phyloP scores from a whole-genome alignment of 805 yeast species.

The Candida coquimbonensis region DNA sequence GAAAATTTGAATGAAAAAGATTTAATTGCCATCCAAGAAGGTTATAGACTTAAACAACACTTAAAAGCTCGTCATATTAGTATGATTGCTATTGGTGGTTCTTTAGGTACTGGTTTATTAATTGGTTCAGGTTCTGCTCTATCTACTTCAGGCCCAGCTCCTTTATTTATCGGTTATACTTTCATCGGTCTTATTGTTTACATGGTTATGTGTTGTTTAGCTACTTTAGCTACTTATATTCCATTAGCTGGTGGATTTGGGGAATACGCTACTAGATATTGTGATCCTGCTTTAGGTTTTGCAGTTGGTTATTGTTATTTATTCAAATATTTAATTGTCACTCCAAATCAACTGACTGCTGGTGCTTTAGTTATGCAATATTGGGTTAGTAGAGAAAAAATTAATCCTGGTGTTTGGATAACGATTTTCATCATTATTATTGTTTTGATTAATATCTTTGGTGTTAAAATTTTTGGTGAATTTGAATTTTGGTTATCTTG shows the following conservation, averaged over 20 bases:
- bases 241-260: conserved; percentile 61
- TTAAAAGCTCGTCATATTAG: conserved; percentile 48
- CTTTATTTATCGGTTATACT: conserved; percentile 42
- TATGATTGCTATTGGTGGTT: conserved; percentile 80
- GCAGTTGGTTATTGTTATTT: conserved; percentile 20
- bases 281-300: conserved; percentile 15
- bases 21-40: conserved; percentile 7
- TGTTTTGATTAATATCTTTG: conserved; percentile 39
- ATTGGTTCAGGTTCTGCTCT: conserved; percentile 73
- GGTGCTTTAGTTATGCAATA: conserved; percentile 40
- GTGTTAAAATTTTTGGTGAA: conserved; percentile 48
- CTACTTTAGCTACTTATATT: conserved; percentile 59
- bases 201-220: conserved; percentile 57
- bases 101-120: conserved; percentile 73
- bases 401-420: conserved; percentile 57
- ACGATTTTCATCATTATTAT: conserved; percentile 34
- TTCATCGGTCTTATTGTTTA: conserved; percentile 62
- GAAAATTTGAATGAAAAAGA: conserved; percentile 1
- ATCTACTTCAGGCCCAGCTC: conserved; percentile 63
- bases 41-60: conserved; percentile 2
- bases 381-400: conserved; percentile 36
- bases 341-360: conserved; percentile 41
- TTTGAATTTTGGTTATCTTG: conserved; percentile 42
- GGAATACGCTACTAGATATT: conserved; percentile 44
- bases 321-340: conserved; percentile 14